A percentile compares a stretch with the other conserved stretches of the same genome.
Evolutionary conservation across 2,329 filamentous ascomycete genomes (phyloP).

Genomic region (Beauveria sp.): DNA sequence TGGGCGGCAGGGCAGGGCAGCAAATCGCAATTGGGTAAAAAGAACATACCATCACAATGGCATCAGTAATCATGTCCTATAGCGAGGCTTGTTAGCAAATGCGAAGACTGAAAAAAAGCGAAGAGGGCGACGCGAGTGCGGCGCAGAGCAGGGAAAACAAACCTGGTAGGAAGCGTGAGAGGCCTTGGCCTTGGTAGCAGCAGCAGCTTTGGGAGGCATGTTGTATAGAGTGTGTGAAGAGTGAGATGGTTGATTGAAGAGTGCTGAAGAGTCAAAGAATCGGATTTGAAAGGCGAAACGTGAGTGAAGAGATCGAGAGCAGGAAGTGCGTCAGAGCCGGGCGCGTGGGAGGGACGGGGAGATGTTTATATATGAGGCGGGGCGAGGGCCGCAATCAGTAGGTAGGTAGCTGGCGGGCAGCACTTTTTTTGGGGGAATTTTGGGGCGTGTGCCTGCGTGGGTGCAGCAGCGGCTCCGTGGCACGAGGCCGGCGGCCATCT

Average conservation of each 20-base stretch:
- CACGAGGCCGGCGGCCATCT: not conserved
- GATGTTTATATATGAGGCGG: constrained; percentile 56
- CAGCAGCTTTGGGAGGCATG: constrained; percentile 49
- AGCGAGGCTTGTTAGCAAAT: constrained; percentile 25
- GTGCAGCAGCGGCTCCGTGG: not conserved
- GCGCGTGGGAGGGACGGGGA: constrained; percentile 43
- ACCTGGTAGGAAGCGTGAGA: constrained; percentile 54
- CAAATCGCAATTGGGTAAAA: constrained; percentile 16
- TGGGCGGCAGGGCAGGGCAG: constrained; percentile 15
- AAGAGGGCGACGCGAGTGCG: constrained; percentile 5
- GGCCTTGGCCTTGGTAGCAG: constrained; percentile 39
- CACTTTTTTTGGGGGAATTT: not conserved
- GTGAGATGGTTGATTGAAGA: constrained; percentile 11
- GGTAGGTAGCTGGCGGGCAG: not conserved
- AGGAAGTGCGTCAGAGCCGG: constrained; percentile 38
- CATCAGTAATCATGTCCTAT: constrained; percentile 57
- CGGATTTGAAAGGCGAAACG: constrained; percentile 12
- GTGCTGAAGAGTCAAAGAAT: constrained; percentile 16
- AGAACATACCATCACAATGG: constrained; percentile 50
- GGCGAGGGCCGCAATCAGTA: constrained; percentile 51
- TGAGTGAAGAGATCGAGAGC: constrained; percentile 24
- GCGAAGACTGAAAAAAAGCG: constrained; percentile 11
- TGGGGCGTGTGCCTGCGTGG: not conserved
- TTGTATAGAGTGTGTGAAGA: constrained; percentile 21
- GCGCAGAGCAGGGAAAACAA: constrained; percentile 20